Conservation (phyloP, 225 moss, liverwort and hornwort species). For the Physcomitrium patens region DNA sequence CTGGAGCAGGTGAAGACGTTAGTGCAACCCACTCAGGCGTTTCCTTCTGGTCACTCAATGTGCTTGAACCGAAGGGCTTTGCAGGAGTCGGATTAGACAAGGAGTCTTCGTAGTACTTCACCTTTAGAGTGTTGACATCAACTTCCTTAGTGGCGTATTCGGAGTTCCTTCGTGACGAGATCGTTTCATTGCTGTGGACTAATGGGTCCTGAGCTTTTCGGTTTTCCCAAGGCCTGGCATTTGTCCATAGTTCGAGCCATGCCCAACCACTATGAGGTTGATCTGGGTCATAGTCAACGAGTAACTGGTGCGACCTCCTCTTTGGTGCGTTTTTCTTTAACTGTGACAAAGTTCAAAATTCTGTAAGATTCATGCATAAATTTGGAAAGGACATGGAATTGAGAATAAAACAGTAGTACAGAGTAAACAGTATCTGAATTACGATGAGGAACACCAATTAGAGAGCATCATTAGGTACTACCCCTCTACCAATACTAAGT, state of each 20-base stretch:
- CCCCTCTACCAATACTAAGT: no score
- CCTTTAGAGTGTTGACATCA: slow-evolving; percentile 31
- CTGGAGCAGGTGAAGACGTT: slow-evolving; percentile 14
- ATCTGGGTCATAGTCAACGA: slow-evolving; percentile 74
- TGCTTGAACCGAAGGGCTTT: slow-evolving; percentile 4
- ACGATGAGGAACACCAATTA: no score
- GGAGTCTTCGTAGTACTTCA: slow-evolving; percentile 31
- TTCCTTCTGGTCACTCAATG: neutral
- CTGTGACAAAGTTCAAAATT: slow-evolving; percentile 34
- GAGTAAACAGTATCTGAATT: no score
- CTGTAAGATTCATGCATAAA: neutral
- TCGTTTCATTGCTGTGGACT: slow-evolving; percentile 47
- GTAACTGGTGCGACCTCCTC: slow-evolving; percentile 55
- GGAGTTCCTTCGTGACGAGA: slow-evolving; percentile 56
- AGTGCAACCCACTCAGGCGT: neutral
- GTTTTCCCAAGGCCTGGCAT: slow-evolving; percentile 85
- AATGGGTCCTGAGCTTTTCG: slow-evolving; percentile 32
- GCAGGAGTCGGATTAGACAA: slow-evolving; percentile 9
- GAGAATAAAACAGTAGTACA: no score
- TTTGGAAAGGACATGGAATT: neutral
- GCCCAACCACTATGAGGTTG: slow-evolving; percentile 92
- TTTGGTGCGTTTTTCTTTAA: slow-evolving; percentile 73
- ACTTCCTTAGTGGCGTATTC: slow-evolving; percentile 57
- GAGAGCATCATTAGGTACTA: no score
- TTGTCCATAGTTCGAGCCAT: slow-evolving; percentile 93